Base-by-base conservation (phyloP, 2,329 filamentous ascomycete species). In the Colletotrichum kahawae region DNA sequence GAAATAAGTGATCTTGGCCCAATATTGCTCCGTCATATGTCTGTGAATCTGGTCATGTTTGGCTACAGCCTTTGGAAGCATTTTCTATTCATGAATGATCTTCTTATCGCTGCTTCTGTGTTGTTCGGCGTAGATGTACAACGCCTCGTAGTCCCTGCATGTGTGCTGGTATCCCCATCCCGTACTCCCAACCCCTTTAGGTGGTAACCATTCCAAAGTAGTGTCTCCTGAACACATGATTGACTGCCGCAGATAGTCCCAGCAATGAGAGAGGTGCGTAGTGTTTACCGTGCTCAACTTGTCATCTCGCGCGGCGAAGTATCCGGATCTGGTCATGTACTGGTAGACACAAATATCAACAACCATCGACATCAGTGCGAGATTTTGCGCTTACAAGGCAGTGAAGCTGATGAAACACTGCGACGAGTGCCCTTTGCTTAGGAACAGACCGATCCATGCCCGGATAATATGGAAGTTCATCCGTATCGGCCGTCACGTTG, bases 171-270 rank as follows among this genome's bases (percentile, higher is more conserved):
- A 78, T 5, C 77, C 76, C 77, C 77, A 78, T 7, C 71, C 77
- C 10, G 34, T 70, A 31, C 70, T 68, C 1, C 48, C 34, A 9
- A 43, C 65, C 13, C 54, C n/a, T 5, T 7, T 21, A 7, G 56
- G 31, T 31, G 27, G 27, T 29, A 54, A 9, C 68, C 85, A 85
- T 80, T 88, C 86, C 64, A 87, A 79, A 1, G 85, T 85, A 67
- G 85, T 86, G 75, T 88, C 86, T 66, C 83, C 83, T n/a, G 81
- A 82, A 78, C 86, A 88, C 82, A 87, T 84, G 71, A 88, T 84
- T 33, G 84, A 83, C 78, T 88, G 84, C 12, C 86, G 82, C 79
- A 88, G 83, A 78, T 87, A 88, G 78, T 86, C 85, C 78, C 87
- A 86, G 81, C 86, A 88, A 80, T 88, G 86, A 43, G 84, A 83